Evolutionary conservation across 1,139 yeast species (phyloP), one percentile per base, ranked within the genome.

Genomic region (Candida tetrigidarum): DNA sequence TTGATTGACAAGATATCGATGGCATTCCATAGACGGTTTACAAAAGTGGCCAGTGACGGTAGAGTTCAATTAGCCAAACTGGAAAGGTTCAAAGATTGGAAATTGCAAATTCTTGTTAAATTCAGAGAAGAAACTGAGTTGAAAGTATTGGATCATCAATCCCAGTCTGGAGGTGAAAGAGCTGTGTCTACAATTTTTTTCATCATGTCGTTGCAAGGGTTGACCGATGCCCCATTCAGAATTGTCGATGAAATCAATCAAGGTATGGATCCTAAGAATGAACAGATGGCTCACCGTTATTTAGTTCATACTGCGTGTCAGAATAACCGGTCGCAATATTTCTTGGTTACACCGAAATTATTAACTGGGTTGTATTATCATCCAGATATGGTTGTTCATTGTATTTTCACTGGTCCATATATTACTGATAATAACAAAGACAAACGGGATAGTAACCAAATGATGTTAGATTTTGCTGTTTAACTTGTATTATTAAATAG

Each of bases 231-330:
- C 0, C 99, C 99, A 8, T 90, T 95, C 60, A 74, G 98, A 57
- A 93, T 93, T 2, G 97, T 95, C 5, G 99, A 95, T 65, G 99
- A 95, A 69, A 95, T 95, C 52, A 95, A 95, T 63, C 99, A 95
- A 68, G 99, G 99, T 52, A 92, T 95, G 98, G 99, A 95, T 66
- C 90, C 96, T 7, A 80, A 81, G 49, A 93, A 93, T 60, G 99
- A 95, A 64, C 81, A 95, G 51, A 77, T 82, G 68, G 95, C 96
- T 2, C 97, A 93, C 60, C 80, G 82, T 51, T 81, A 89, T 52
- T 84, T 95, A 77, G 97, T 93, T 3, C 83, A 86, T 46, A 84
- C 87, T 38, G 95, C 98, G 0, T 88, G 96, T 59, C 72, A 74
- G 23, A 78, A 75, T 15, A 64, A 66, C 37, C 76, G 82, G 10